Conservation (phyloP, 306 rosid species). For the Prunus armeniaca region DNA sequence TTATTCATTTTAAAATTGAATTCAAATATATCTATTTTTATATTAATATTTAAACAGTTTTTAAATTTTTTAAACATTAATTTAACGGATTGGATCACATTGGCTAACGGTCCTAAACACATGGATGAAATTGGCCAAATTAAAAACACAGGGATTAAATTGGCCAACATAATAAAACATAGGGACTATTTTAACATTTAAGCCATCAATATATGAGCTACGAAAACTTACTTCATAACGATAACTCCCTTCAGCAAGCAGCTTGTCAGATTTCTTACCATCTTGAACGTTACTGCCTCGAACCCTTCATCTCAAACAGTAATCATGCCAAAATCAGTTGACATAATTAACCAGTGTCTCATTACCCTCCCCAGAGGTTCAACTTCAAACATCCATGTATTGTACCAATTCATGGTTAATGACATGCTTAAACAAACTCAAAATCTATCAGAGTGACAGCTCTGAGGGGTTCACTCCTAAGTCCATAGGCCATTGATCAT, state of each 20-base stretch:
- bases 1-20: too few relatives aligned
- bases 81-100: too few relatives aligned
- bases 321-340: not conserved
- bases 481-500: not conserved
- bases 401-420: not conserved
- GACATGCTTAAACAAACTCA: not conserved
- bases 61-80: too few relatives aligned
- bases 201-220: too few relatives aligned
- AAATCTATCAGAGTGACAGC: not conserved
- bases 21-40: too few relatives aligned
- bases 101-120: too few relatives aligned
- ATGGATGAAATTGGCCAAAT: too few relatives aligned
- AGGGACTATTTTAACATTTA: too few relatives aligned
- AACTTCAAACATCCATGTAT: not conserved
- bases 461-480: not conserved
- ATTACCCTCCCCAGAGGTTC: not conserved
- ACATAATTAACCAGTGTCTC: not conserved
- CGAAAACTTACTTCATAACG: not conserved
- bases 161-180: too few relatives aligned
- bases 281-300: not conserved
- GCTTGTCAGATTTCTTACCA: not conserved
- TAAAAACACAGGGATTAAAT: too few relatives aligned
- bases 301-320: conserved; percentile 10
- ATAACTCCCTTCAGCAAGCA: conserved; percentile 30
- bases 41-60: too few relatives aligned